Evolutionary conservation across 2,329 filamentous ascomycete species (phyloP), one percentile per base, ranked within the genome.

Genomic region (Aureobasidium sp.): DNA sequence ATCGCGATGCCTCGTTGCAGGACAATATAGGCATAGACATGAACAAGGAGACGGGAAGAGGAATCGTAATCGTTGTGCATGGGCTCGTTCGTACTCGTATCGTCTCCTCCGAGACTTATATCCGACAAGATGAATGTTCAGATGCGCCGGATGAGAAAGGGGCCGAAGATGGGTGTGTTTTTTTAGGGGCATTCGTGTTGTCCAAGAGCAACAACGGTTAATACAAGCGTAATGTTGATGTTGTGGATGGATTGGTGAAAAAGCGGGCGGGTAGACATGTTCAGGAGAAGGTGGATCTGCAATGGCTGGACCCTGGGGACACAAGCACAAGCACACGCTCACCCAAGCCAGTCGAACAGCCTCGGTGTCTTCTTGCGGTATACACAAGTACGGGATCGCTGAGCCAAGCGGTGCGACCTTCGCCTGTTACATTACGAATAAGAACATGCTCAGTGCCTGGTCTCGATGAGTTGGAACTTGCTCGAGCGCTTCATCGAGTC

Each of bases 401-500:
- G 32, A 34, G 9, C 32, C 25, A 5, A 34, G 47, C 34, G 30
- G 48, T 50, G 32, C 48, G 48, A 50, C 48, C 34, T 10, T 53
- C 16, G 50, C 37, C 32, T 42, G 37, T 21, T 21, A 27, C 0
- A 7, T 10, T 25, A 8, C 5, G 27, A n/a, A 27, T 39, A 37
- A 30, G 10, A 54, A 44, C n/a, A 57, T 57, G 53, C 53, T 34
- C 53, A 57, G 16, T 44, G 42, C 3, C 53, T 53, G 59, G 63
- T 63, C 69, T 70, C 69, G 68, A 81, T 81, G 78, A 80, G 78
- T 78, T 93, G 89, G 89, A 88, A 92, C 81, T 82, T 94, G 79
- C 83, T 94, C 74, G 88, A 90, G 81, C 86, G 90, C 77, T 92
- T 93, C 84, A 86, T 94, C 80, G 89, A 93, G 83, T 91, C 88